These are phyloP conservation scores for Phytophthora foliorum DNA, from an alignment of 352 stramenopile genomes.

Conservation along the genomic window DNA sequence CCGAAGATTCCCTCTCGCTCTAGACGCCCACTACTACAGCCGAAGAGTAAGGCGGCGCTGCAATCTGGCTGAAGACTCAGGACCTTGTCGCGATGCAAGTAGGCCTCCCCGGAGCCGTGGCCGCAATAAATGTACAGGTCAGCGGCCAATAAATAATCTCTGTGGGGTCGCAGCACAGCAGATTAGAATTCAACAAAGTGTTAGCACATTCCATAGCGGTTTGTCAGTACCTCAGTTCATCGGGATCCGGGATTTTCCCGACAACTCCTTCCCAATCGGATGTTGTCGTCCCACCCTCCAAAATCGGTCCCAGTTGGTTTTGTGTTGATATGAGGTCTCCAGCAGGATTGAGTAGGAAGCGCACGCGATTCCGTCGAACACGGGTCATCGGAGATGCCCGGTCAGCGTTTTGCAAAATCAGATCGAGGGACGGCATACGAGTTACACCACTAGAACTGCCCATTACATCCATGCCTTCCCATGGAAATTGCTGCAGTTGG, in stretches of 20 bases:
- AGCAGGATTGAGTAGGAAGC: slow-evolving; percentile 80
- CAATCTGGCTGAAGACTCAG: slow-evolving; percentile 55
- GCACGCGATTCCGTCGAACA: slow-evolving; percentile 47
- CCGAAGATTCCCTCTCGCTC: slow-evolving; percentile 92
- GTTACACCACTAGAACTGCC: slow-evolving; percentile 50
- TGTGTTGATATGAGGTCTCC: slow-evolving; percentile 79
- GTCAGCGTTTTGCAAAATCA: slow-evolving; percentile 55
- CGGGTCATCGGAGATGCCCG: neutral
- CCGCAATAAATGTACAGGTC: slow-evolving; percentile 98
- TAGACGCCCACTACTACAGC: slow-evolving; percentile 96
- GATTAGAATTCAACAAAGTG: neutral
- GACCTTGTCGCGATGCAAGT: slow-evolving; percentile 89
- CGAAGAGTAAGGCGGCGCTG: slow-evolving; percentile 95
- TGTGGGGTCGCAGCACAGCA: slow-evolving; percentile 17
- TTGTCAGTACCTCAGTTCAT: slow-evolving; percentile 66
- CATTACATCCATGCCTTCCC: slow-evolving; percentile 82
- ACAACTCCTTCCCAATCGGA: slow-evolving; percentile 69
- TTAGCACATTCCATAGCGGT: neutral
- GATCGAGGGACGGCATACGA: slow-evolving; percentile 80
- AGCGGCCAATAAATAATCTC: slow-evolving; percentile 57
- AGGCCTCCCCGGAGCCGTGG: slow-evolving; percentile 96
- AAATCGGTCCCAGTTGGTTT: slow-evolving; percentile 60
- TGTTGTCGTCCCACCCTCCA: slow-evolving; percentile 38
- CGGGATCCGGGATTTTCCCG: slow-evolving; percentile 55
- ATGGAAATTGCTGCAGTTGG: slow-evolving; percentile 79